These are phyloP conservation scores for Cicer pinnatifidum DNA, from an alignment of 306 rosid genomes.

Conservation along the genomic window DNA sequence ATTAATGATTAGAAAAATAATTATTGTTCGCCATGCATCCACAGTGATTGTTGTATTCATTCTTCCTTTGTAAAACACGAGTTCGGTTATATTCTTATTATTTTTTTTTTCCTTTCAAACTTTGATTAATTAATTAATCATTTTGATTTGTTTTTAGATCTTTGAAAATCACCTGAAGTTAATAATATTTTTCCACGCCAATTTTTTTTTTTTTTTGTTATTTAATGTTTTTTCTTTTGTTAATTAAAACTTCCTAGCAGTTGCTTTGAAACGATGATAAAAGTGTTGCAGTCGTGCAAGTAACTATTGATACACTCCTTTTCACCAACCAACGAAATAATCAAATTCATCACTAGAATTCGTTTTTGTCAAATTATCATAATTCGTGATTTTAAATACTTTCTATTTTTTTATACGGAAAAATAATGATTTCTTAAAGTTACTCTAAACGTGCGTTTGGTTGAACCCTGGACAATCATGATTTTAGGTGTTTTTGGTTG, in stretches of 20 bases:
- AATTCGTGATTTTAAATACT: background rate
- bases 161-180: slow-evolving; percentile 10
- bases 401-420: background rate
- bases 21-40: background rate
- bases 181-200: background rate
- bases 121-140: slow-evolving; percentile 8
- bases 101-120: background rate
- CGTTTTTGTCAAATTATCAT: background rate
- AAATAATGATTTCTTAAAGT: background rate
- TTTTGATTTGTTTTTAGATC: slow-evolving; percentile 37
- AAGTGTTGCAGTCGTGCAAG: slow-evolving; percentile 39
- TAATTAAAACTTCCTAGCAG: background rate
- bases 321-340: slow-evolving; percentile 34
- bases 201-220: background rate
- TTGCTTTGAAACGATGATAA: slow-evolving; percentile 39
- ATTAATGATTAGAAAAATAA: background rate
- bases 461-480: too few relatives aligned
- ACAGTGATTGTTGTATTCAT: background rate
- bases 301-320: background rate
- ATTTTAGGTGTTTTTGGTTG: too few relatives aligned
- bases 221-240: background rate
- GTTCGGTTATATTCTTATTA: background rate
- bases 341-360: slow-evolving; percentile 30
- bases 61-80: background rate
- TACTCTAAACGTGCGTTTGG: background rate